Evolutionary conservation across 441 rosid species (phyloP), one percentile per base, ranked within the genome.

Genomic region (Raphanus hybrid): DNA sequence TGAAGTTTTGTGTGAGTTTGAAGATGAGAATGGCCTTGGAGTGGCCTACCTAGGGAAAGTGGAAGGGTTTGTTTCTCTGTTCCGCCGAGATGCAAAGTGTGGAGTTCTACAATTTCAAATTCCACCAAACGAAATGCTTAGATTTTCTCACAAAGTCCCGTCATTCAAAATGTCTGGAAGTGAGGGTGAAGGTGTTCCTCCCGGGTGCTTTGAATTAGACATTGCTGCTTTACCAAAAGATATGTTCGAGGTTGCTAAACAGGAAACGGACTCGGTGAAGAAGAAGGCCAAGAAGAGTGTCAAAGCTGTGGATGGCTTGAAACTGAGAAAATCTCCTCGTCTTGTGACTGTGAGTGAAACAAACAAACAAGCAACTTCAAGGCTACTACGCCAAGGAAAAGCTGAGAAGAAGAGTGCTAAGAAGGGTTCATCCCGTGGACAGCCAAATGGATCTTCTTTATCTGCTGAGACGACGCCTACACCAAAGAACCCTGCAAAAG

Each of bases 31-130:
- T 58, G 96, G 97, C 66, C 67, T 72, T 52, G 71, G 45, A 32
- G 90, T 93, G 74, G 88, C 89, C n/a, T 85, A 82, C 83, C 83
- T 93, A 81, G 85, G 78, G 66, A 96, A 92, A 85, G 84, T 93
- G 77, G 90, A 87, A 86, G 94, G 94, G 69, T 96, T 93, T 81
- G 84, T 81, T 64, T 76, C 89, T 64, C 69, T 90, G 48, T 88
- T 84, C 73, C 71, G 8, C 26, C 74, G 15, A 71, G 48, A 65
- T 14, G 80, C 43, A 27, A 74, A 55, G 57, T 14, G 62, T 69
- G 86, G 81, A 52, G 64, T 81, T 75, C 70, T 66, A 18, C 76
- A 82, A 14, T 54, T 83, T 79, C 78, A 72, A 9, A 64, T 90
- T 73, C 74, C 78, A 58, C 78, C 85, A 5, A 23, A n/a, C 35